Conservation (phyloP, 176 grass and related monocot genomes). For the Oryza rufipogon region DNA sequence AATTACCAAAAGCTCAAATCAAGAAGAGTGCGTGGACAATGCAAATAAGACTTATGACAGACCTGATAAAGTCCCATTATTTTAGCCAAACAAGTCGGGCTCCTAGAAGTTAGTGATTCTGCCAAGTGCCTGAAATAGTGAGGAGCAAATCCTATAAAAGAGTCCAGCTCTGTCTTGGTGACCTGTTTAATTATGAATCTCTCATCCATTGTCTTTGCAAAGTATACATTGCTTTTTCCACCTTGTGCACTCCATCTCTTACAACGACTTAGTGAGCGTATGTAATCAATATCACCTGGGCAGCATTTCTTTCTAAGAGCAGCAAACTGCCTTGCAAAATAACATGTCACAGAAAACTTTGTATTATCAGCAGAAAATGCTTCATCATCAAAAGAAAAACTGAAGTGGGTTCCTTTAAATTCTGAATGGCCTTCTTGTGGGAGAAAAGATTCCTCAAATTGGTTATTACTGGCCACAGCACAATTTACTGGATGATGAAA, state of each 20-base stretch:
- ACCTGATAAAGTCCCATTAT: slow-evolving; percentile 97
- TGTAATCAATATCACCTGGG: slow-evolving; percentile 69
- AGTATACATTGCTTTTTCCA: slow-evolving; percentile 99
- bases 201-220: slow-evolving; percentile 90
- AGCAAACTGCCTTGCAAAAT: slow-evolving; percentile 85
- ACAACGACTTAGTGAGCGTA: slow-evolving; percentile 79
- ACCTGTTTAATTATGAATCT: slow-evolving; percentile 94
- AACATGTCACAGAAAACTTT: slow-evolving; percentile 86
- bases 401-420: slow-evolving; percentile 66
- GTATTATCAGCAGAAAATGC: slow-evolving; percentile 66
- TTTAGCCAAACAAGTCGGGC: slow-evolving; percentile 84
- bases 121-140: slow-evolving; percentile 82
- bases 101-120: slow-evolving; percentile 62
- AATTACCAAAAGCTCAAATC: slow-evolving; percentile 28
- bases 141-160: slow-evolving; percentile 87
- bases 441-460: slow-evolving; percentile 45
- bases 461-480: slow-evolving; percentile 4
- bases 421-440: slow-evolving; percentile 54
- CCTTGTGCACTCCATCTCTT: slow-evolving; percentile 89
- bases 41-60: not conserved
- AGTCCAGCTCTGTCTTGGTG: slow-evolving; percentile 89
- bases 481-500: slow-evolving; percentile 35
- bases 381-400: slow-evolving; percentile 71
- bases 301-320: slow-evolving; percentile 77
- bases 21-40: not conserved